Conservation (phyloP, 306 rosid genomes). For the Glycyrrhiza uralensis region DNA sequence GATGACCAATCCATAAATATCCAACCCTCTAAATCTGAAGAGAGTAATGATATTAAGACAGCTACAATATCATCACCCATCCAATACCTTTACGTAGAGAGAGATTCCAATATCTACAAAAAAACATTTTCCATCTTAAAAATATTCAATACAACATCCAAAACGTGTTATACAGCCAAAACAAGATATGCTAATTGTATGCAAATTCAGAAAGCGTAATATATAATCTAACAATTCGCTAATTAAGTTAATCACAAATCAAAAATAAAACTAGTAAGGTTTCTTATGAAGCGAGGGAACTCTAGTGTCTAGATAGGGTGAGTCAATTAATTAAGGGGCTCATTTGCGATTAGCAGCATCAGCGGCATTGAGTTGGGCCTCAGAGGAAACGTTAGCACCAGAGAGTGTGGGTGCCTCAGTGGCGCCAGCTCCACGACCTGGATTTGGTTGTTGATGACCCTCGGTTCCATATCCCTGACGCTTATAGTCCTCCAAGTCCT, state of each 20-base stretch:
- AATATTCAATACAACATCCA: not conserved
- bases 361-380: slow-evolving; percentile 21
- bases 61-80: too few relatives aligned
- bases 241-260: not conserved
- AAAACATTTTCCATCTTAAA: too few relatives aligned
- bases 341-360: slow-evolving; percentile 37
- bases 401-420: slow-evolving; percentile 82
- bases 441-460: slow-evolving; percentile 63
- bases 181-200: not conserved
- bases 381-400: slow-evolving; percentile 38
- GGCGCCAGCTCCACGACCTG: slow-evolving; percentile 66
- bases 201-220: not conserved
- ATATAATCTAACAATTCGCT: not conserved
- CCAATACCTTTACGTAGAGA: too few relatives aligned
- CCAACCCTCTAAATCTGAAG: too few relatives aligned
- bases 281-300: not conserved
- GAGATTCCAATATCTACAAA: too few relatives aligned
- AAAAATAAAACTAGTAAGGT: too few relatives aligned
- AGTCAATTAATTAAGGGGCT: slow-evolving; percentile 22
- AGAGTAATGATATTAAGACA: too few relatives aligned
- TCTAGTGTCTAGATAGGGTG: not conserved
- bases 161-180: not conserved
- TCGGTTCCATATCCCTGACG: slow-evolving; percentile 63
- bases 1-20: not conserved
- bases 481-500: slow-evolving; percentile 81